These are phyloP conservation scores for Gossypium schwendimanii DNA, from an alignment of 441 rosid species.

Conservation along the genomic window DNA sequence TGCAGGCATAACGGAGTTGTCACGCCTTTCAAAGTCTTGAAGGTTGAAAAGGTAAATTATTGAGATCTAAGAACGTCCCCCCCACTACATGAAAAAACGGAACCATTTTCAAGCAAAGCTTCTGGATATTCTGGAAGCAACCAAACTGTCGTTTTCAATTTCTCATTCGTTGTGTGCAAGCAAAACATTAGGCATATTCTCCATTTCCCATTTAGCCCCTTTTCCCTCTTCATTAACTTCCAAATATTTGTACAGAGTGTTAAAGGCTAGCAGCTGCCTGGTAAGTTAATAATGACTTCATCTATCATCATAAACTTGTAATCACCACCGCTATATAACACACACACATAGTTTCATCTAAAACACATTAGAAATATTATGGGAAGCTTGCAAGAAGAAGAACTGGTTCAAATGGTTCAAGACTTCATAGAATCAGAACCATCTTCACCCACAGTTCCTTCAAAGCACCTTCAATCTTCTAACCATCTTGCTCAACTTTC, in stretches of 20 bases:
- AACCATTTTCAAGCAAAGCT: not conserved
- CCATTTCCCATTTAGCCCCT: not conserved
- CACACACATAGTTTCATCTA: not conserved
- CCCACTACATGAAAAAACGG: not conserved
- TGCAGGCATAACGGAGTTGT: not conserved
- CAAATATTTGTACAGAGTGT: not conserved
- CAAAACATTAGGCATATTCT: not conserved
- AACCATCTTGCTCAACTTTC: conserved; percentile 16
- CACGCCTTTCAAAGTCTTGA: not conserved
- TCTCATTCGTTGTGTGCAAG: not conserved
- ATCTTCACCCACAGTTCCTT: conserved; percentile 16
- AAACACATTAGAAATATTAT: conserved; percentile 5
- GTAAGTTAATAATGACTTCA: conserved; percentile 18
- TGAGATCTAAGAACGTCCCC: not conserved
- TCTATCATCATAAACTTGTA: conserved; percentile 17
- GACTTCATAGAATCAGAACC: conserved; percentile 51
- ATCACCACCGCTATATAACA: conserved; percentile 22
- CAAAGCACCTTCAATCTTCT: conserved; percentile 13
- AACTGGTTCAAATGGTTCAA: conserved; percentile 44
- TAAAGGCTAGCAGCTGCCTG: not conserved
- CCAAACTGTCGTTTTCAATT: conserved; percentile 6
- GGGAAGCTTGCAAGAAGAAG: conserved; percentile 41
- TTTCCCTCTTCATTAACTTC: not conserved
- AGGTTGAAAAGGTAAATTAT: not conserved
- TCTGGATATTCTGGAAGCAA: not conserved